Percentiles rank a stretch among this genome's conserved stretches.
phyloP scores from a whole-genome alignment of 257 asterid genomes.

The Solanum rostratum region DNA sequence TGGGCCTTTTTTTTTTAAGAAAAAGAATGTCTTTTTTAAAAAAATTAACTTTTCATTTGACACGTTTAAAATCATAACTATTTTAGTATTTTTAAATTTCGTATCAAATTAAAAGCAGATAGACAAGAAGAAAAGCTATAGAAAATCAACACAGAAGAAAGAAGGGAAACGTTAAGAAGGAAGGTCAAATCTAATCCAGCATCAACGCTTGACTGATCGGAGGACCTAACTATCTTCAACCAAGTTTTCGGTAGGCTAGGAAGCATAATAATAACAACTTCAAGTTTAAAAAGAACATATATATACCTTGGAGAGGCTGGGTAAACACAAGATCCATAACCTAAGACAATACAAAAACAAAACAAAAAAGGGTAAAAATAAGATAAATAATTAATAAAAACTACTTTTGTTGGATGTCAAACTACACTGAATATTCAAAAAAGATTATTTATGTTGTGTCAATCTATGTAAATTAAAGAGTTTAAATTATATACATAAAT shows the following conservation, averaged over 20 bases:
- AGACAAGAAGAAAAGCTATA: not conserved
- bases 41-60: too few relatives aligned
- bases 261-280: too few relatives aligned
- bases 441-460: not conserved
- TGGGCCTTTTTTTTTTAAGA: not conserved
- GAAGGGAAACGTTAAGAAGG: too few relatives aligned
- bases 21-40: too few relatives aligned
- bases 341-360: slow-evolving; percentile 10
- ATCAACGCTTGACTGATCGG: too few relatives aligned
- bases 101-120: too few relatives aligned
- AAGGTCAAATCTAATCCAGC: too few relatives aligned
- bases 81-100: too few relatives aligned
- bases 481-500: not conserved
- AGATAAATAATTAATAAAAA: not conserved
- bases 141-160: not conserved
- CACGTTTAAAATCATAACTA: too few relatives aligned
- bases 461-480: not conserved
- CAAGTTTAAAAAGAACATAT: not conserved
- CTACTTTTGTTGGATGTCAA: not conserved
- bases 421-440: not conserved
- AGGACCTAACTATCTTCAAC: too few relatives aligned
- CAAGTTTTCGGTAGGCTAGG: too few relatives aligned
- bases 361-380: not conserved
- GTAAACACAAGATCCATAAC: slow-evolving; percentile 90
- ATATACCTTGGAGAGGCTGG: slow-evolving; percentile 65